Base-by-base conservation (phyloP, 176 grass and related monocot species). In the Bromus sterilis region DNA sequence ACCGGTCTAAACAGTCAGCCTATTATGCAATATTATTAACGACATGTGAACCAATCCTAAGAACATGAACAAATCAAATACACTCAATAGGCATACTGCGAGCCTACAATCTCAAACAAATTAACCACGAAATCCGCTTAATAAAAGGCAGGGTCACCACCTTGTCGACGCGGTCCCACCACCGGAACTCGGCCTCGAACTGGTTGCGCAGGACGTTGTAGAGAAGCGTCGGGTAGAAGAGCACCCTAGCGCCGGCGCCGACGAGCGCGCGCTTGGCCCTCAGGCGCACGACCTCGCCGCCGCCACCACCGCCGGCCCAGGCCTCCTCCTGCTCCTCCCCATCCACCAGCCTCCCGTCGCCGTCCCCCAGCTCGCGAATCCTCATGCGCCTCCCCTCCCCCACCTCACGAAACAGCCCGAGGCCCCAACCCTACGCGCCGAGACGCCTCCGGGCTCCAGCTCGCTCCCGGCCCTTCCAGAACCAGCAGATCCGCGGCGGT, bases 151-250 rank as follows among this genome's bases (percentile, higher is more conserved):
- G 32, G 56, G 58, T 9, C 7, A 35, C 32, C 23, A 99, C 96
- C 96, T 93, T 65, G 78, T 95, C 93, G 44, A 98, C 86, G 83
- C 88, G 71, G 66, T 98, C 96, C 96, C 96, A 98, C 96, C 96
- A 98, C 34, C 93, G 80, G 78, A 98, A 98, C 44, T 95, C 93
- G 2, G 82, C 58, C 76, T 98, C 78, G 48, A 93, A 89, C 21
- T 83, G 94, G 82, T 98, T 95, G 68, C 96, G 88, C 55, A 98
- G 46, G 24, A 98, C 89, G 86, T 98, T 98, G 86, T 98, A 98
- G 21, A 89, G 65, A 13, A 98, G 90, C 56, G 93, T 98, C 13
- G 96, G 96, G 79, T 98, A 98, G 82, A 98, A 98, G 29, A 98
- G 91, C 74, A 90, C 80, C 88, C 96, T 86, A 9, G 90, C 93